Percentiles rank a stretch among this genome's conserved stretches.
Evolutionary conservation across 129 eudicot species (phyloP).

Genomic region (Centrapalus pauciflorus): DNA sequence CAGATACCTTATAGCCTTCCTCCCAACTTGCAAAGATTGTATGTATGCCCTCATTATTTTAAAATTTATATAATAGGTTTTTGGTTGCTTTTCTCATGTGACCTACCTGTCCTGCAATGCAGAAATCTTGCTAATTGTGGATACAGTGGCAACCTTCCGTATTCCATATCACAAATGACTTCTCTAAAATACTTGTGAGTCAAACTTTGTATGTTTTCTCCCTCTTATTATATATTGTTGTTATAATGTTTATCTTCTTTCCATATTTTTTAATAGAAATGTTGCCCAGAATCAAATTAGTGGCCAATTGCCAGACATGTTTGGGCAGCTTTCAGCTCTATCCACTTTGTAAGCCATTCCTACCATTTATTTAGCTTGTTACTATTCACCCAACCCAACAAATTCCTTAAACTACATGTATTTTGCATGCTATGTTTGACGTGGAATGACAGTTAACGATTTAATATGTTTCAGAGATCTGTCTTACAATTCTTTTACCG

Average conservation of each 20-base stretch:
- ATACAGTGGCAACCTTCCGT: constrained; percentile 47
- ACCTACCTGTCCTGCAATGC: neutral
- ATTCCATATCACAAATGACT: constrained; percentile 57
- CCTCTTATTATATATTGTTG: neutral
- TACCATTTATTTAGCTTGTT: neutral
- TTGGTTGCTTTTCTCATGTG: constrained; percentile 6
- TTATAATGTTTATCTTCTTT: neutral
- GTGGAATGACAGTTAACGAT: neutral
- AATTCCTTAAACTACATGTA: neutral
- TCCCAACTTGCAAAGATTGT: constrained; percentile 25
- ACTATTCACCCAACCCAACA: constrained; percentile 7
- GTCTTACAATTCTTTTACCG: constrained; percentile 47
- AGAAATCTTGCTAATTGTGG: constrained; percentile 57
- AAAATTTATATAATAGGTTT: too few relatives aligned
- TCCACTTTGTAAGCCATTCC: constrained; percentile 39
- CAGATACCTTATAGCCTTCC: constrained; percentile 39
- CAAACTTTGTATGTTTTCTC: neutral
- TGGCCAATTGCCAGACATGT: constrained; percentile 62
- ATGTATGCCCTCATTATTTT: neutral
- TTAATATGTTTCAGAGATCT: constrained; percentile 49
- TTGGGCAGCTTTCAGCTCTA: constrained; percentile 45
- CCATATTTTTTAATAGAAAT: constrained; percentile 27
- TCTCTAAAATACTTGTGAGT: constrained; percentile 46
- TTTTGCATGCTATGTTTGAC: neutral
- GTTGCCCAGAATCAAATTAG: constrained; percentile 45